These are phyloP conservation scores for Calocybe cyanea DNA, from an alignment of 768 basidiomycete species.

Conservation along the genomic window DNA sequence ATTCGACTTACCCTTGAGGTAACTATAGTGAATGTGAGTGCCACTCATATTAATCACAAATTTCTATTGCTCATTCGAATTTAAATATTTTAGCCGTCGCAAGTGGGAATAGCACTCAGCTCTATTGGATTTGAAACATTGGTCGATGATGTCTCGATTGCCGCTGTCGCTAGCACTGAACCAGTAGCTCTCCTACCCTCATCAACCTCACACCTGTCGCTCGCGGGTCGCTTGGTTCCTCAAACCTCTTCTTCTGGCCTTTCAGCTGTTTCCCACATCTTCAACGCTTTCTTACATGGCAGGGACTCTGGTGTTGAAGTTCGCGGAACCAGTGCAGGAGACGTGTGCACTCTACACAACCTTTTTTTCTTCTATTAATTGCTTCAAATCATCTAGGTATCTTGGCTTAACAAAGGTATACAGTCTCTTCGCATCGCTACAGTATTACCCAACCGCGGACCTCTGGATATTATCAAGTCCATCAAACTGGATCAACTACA, in stretches of 20 bases:
- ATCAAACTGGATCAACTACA: conserved; percentile 58
- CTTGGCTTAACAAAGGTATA: conserved; percentile 73
- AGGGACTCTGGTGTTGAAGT: conserved; percentile 57
- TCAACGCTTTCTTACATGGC: conserved; percentile 71
- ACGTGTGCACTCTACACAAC: conserved; percentile 36
- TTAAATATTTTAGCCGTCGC: conserved; percentile 61
- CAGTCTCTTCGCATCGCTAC: conserved; percentile 56
- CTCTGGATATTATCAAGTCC: conserved; percentile 58
- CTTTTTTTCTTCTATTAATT: background rate
- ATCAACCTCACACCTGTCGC: conserved; percentile 46
- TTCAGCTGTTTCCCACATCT: conserved; percentile 55
- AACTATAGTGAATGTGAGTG: conserved; percentile 53
- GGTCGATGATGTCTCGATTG: conserved; percentile 50
- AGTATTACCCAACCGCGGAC: conserved; percentile 59
- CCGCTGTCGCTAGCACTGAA: conserved; percentile 48
- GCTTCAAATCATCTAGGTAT: conserved; percentile 36
- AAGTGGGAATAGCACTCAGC: conserved; percentile 66
- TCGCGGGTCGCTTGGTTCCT: conserved; percentile 62
- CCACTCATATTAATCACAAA: background rate
- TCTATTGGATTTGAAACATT: conserved; percentile 61
- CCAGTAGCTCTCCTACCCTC: conserved; percentile 52
- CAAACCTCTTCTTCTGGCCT: conserved; percentile 52
- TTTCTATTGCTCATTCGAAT: background rate
- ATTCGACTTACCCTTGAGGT: conserved; percentile 65
- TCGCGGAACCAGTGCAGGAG: conserved; percentile 55